A percentile compares a stretch with the other conserved stretches of the same genome.
Conservation (phyloP, 2,329 filamentous ascomycete genomes). For the Akanthomyces dipterigenus region DNA sequence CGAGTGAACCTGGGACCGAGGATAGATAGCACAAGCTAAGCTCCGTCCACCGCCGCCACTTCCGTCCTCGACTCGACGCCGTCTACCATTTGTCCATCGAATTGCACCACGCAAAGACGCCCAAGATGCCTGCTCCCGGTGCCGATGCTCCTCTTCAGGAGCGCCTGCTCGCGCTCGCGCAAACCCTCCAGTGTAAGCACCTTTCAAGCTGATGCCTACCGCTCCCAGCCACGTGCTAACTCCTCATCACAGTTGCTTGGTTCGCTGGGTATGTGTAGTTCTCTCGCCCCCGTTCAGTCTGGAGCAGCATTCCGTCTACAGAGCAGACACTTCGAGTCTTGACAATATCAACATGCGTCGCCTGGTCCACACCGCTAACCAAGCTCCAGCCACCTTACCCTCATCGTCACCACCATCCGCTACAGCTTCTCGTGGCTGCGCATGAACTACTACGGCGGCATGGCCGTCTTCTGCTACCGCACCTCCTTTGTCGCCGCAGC, state of each 20-base stretch:
- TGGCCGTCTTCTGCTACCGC: slow-evolving; percentile 81
- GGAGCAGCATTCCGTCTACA: neutral
- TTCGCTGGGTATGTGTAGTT: slow-evolving; percentile 63
- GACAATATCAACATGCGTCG: neutral
- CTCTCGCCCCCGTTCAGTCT: slow-evolving; percentile 2
- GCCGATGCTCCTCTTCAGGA: slow-evolving; percentile 63
- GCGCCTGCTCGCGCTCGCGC: slow-evolving; percentile 69
- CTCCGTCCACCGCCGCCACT: neutral
- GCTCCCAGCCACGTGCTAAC: slow-evolving; percentile 27
- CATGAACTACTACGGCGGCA: slow-evolving; percentile 75
- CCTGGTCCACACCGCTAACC: slow-evolving; percentile 12
- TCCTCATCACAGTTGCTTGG: slow-evolving; percentile 57
- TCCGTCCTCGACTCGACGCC: neutral
- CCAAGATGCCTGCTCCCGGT: slow-evolving; percentile 7
- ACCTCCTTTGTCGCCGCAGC: slow-evolving; percentile 84
- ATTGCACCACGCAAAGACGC: neutral
- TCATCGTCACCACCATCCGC: slow-evolving; percentile 75
- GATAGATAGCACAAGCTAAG: neutral
- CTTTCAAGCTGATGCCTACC: slow-evolving; percentile 17
- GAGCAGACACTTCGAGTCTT: slow-evolving; percentile 2
- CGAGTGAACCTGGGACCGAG: neutral
- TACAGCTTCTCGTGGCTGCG: slow-evolving; percentile 82
- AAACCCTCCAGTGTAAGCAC: slow-evolving; percentile 84
- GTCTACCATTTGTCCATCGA: neutral
- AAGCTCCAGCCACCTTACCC: slow-evolving; percentile 65